Conservation (phyloP, 164 flowering plant genomes). For the Umbilicus rupestris region DNA sequence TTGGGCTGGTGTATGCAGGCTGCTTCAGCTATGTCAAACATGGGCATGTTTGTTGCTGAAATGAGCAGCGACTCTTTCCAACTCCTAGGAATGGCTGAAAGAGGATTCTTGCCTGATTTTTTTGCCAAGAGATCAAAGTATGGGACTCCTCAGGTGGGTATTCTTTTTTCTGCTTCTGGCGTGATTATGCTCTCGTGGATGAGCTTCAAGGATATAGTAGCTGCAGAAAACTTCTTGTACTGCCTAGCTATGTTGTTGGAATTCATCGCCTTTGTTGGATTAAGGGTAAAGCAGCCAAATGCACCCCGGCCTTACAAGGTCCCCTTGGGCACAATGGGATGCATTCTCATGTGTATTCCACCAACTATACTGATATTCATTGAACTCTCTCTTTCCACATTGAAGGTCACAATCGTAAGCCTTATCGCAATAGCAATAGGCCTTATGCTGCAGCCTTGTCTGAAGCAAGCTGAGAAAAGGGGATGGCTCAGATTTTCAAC, state of each 20-base stretch:
- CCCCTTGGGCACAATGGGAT: conserved; percentile 1
- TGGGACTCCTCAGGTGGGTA: conserved; percentile 6
- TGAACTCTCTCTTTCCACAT: neutral
- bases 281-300: conserved; percentile 7
- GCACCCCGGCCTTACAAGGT: conserved; percentile 2
- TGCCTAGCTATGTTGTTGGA: conserved; percentile 7
- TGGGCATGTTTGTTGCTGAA: conserved; percentile 11
- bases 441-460: conserved; percentile 11
- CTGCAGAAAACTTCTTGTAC: conserved; percentile 10
- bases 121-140: conserved; percentile 3
- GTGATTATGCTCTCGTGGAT: conserved; percentile 10
- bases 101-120: conserved; percentile 5
- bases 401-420: conserved; percentile 9
- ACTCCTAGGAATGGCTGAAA: conserved; percentile 8
- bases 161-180: conserved; percentile 9
- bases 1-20: conserved; percentile 9
- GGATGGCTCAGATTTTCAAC: conserved; percentile 9
- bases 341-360: conserved; percentile 6
- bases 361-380: conserved; percentile 7
- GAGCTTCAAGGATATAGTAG: conserved; percentile 10
- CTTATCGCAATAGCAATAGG: conserved; percentile 8
- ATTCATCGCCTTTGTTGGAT: neutral
- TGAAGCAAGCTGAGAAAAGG: conserved; percentile 2
- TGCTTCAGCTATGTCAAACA: conserved; percentile 11
- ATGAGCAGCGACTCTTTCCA: conserved; percentile 11